Base-by-base conservation (phyloP, 2,329 filamentous ascomycete genomes). In the Fusarium sp. region DNA sequence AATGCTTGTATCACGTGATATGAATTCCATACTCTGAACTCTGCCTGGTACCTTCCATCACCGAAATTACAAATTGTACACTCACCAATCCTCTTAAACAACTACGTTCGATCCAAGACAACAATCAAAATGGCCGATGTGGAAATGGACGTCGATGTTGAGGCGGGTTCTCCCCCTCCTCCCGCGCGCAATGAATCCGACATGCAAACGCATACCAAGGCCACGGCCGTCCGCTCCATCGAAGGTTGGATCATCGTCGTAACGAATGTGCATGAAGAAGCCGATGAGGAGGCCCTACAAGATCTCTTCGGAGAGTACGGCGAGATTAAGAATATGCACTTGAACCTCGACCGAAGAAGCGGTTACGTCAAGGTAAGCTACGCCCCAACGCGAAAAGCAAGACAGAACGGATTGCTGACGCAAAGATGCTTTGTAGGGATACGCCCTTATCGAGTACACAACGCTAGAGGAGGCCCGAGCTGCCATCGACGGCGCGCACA, bases 241-340 rank as follows among this genome's bases (percentile, higher is more conserved):
- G 92, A 96, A 81, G 92, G 93, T 72, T 96, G 93, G 93, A 96
- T 96, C 79, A 85, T 96, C 75, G 89, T 93, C 67, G 92, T 92
- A 70, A 94, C 92, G 53, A 96, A 96, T 76, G 91, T 96, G 34
- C 92, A 96, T 82, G 92, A 96, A 77, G 92, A 96, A 79, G 92
- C 92, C 50, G 91, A 91, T 72, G 92, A 96, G 81, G 92, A 96
- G 82, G 90, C 92, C 45, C 79, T 96, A 58, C 91, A 91, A 75
- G 93, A 96, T 78, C 86, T 89, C 78, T 96, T 96, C 78, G 91
- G 89, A 75, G 92, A 96, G 74, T 96, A 87, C 76, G 93, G 93
- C 73, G 91, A 95, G 80, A 93, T 96, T 75, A 94, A 94, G 85
- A 96, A 96, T 76, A 78, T 95, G 76, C 92, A 96, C 76, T 80